phyloP scores from a whole-genome alignment of 306 rosid species.

The Cicer cuneatum region DNA sequence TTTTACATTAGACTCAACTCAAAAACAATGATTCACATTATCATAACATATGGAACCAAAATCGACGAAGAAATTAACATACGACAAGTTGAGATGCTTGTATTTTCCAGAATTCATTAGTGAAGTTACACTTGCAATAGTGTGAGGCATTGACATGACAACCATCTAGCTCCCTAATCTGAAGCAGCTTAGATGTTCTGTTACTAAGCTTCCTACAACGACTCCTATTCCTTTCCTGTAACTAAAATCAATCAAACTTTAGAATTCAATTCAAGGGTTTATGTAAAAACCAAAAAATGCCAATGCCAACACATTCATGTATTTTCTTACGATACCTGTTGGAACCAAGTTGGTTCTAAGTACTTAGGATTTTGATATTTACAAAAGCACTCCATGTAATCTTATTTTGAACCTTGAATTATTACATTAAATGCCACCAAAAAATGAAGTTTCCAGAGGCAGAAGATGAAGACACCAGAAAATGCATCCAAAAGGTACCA shows the following conservation, averaged over 20 bases:
- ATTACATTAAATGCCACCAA: too few relatives aligned
- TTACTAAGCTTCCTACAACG: conserved; percentile 43
- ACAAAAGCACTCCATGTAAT: too few relatives aligned
- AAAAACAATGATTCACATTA: background rate
- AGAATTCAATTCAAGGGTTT: conserved; percentile 5
- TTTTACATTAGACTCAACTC: background rate
- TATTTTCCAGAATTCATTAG: conserved; percentile 65
- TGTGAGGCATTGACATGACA: conserved; percentile 53
- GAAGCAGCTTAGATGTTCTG: conserved; percentile 69
- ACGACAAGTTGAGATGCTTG: conserved; percentile 74
- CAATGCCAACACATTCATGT: conserved; percentile 3
- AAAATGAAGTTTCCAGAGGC: too few relatives aligned
- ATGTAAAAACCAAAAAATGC: background rate
- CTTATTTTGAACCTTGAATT: too few relatives aligned
- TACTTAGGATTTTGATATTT: too few relatives aligned
- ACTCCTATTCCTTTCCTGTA: conserved; percentile 49
- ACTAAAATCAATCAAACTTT: conserved; percentile 33
- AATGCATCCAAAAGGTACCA: too few relatives aligned
- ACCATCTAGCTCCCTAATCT: conserved; percentile 79
- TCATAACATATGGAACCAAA: background rate
- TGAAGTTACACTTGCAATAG: conserved; percentile 61
- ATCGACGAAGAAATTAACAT: conserved; percentile 26
- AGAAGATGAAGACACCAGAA: too few relatives aligned
- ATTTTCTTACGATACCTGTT: background rate
- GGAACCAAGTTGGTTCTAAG: too few relatives aligned